These are phyloP conservation scores for Dillenia suffruticosa DNA, from an alignment of 164 flowering plant species.

Conservation along the genomic window DNA sequence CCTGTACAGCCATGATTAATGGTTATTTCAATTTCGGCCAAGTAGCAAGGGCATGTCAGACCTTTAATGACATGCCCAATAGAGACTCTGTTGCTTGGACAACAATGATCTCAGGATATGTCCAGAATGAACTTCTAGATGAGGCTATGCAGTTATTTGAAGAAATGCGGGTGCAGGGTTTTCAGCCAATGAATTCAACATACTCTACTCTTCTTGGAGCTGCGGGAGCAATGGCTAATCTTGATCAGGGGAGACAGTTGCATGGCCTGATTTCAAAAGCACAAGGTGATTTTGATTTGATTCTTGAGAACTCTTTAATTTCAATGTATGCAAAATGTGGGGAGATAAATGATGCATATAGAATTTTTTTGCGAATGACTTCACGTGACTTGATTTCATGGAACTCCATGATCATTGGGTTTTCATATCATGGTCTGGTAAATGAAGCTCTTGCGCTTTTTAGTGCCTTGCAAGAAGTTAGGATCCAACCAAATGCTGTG, in stretches of 20 bases:
- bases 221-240: conserved; percentile 47
- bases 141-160: conserved; percentile 34
- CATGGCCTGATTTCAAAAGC: conserved; percentile 38
- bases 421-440: conserved; percentile 39
- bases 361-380: conserved; percentile 32
- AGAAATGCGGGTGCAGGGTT: conserved; percentile 31
- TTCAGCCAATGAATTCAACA: conserved; percentile 31
- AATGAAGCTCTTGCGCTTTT: conserved; percentile 30
- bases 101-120: conserved; percentile 49
- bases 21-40: conserved; percentile 43
- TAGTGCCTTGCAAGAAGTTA: conserved; percentile 27
- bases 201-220: conserved; percentile 51
- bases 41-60: conserved; percentile 35
- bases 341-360: conserved; percentile 29
- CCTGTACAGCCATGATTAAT: conserved; percentile 54
- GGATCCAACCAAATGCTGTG: conserved; percentile 31
- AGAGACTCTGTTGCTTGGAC: conserved; percentile 62
- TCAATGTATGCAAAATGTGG: conserved; percentile 68
- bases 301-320: conserved; percentile 44
- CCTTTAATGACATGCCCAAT: conserved; percentile 46
- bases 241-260: conserved; percentile 42
- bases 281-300: conserved; percentile 17
- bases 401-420: conserved; percentile 61
- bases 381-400: conserved; percentile 49
- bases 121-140: conserved; percentile 43